These are phyloP conservation scores for Penicillium psychrofluorescens DNA, from an alignment of 495 filamentous ascomycete genomes.

Conservation along the genomic window DNA sequence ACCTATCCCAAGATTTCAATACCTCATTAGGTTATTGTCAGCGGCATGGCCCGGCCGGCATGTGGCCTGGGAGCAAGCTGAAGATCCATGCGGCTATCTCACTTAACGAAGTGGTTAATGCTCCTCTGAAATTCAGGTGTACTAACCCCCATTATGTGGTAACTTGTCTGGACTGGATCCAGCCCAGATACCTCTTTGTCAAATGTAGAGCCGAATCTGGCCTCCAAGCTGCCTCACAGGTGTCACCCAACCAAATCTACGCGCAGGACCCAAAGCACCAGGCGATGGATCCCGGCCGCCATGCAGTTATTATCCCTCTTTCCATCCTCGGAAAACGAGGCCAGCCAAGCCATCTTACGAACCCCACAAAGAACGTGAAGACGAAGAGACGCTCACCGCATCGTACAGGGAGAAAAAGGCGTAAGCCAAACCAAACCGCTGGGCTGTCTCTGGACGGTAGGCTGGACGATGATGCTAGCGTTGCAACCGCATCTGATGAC, in stretches of 20 bases:
- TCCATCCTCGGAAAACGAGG: no score
- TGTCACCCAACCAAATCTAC: not conserved
- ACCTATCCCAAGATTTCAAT: conserved; percentile 54
- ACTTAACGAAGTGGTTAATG: conserved; percentile 84
- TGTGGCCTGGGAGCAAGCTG: conserved; percentile 63
- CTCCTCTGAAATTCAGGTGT: conserved; percentile 51
- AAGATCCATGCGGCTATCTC: conserved; percentile 55
- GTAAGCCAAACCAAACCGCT: conserved; percentile 3
- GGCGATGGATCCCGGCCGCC: no score
- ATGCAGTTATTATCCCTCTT: no score
- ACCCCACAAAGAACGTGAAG: no score
- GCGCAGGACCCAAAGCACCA: not conserved
- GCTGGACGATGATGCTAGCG: conserved; percentile 2
- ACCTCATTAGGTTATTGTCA: conserved; percentile 53
- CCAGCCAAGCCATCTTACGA: no score
- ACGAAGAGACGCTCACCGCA: no score
- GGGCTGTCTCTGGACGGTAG: no score
- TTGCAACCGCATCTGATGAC: conserved; percentile 20
- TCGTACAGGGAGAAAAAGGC: no score
- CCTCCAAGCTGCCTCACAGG: no score
- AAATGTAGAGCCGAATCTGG: conserved; percentile 5
- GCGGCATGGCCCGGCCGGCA: not conserved
- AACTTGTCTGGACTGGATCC: conserved; percentile 76
- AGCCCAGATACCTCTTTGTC: conserved; percentile 83
- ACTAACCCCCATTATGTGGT: conserved; percentile 62